Evolutionary conservation across 768 basidiomycete genomes (phyloP), one percentile per base, ranked within the genome.

Genomic region (Ramaria sp.): DNA sequence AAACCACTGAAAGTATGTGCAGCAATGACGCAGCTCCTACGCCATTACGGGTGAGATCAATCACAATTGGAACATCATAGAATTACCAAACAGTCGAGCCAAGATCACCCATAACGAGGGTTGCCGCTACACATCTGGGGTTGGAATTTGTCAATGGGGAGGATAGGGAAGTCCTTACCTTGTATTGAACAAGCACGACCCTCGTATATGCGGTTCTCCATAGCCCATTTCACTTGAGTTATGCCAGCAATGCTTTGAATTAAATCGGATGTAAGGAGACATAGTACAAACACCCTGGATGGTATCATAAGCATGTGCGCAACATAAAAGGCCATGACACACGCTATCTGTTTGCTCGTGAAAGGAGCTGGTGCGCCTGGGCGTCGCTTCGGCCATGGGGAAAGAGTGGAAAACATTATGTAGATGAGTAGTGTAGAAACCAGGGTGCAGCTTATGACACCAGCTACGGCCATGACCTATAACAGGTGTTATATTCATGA

Each of bases 11-110:
- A 57, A 3, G 55, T 57, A 30, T 57, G 55, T 17, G 55, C 55
- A n/a, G 55, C 55, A 22, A 57, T 57, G 37, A 57, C 55, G 31
- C 55, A 57, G n/a, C 55, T 57, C 55, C 55, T 57, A 47, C 12
- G 24, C 9, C 11, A 12, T 34, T 9, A 24, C 49, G 13, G 22
- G 47, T 30, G 33, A 57, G 30, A 37, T 3, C 3, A 11, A 46
- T 17, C 15, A 7, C 17, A 37, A 20, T 20, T 6, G 19, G 43
- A 13, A 39, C 15, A 38, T 6, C n/a, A 30, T 1, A 4, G 38
- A 1, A 17, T 24, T 39, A 57, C 55, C 55, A 57, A 34, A 57
- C 34, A 24, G 55, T 57, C 20, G 55, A 57, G 15, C 45, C 55
- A 31, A 57, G 31, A 37, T 57, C 55, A 24, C 55, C 55, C 46